Evolutionary conservation across 108 stramenopile species (phyloP).

Genomic region (Nitzschia sp.): DNA sequence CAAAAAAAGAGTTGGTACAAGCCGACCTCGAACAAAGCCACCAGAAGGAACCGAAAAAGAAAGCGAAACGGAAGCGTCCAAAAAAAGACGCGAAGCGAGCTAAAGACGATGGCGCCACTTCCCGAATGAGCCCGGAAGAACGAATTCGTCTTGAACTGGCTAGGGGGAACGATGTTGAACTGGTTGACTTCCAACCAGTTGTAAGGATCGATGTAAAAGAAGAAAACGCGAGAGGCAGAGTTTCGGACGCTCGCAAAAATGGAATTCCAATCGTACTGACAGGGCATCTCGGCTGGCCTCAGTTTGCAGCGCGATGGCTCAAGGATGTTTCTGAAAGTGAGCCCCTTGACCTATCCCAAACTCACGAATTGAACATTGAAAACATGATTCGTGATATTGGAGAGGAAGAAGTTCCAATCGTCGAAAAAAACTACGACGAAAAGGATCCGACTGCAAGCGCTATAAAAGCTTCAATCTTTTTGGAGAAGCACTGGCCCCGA

Average conservation of each 20-base stretch:
- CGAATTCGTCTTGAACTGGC: background rate
- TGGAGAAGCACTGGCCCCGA: constrained; percentile 65
- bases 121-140: background rate
- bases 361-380: constrained; percentile 47
- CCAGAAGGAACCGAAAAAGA: background rate
- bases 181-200: constrained; percentile 45
- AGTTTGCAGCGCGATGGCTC: constrained; percentile 76
- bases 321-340: constrained; percentile 1
- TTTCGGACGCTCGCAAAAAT: constrained; percentile 61
- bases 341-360: constrained; percentile 21
- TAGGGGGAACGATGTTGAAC: background rate
- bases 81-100: background rate
- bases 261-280: constrained; percentile 74
- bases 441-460: constrained; percentile 54
- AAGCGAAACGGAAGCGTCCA: background rate
- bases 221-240: constrained; percentile 31
- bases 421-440: constrained; percentile 70
- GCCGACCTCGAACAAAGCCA: too few relatives aligned
- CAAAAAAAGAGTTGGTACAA: too few relatives aligned
- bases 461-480: constrained; percentile 59
- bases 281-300: constrained; percentile 74
- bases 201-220: constrained; percentile 62
- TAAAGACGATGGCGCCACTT: background rate
- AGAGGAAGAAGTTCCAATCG: constrained; percentile 67
- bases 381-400: constrained; percentile 73